Evolutionary conservation across 768 basidiomycete species (phyloP).

Genomic region (Lentinus tigrinus): DNA sequence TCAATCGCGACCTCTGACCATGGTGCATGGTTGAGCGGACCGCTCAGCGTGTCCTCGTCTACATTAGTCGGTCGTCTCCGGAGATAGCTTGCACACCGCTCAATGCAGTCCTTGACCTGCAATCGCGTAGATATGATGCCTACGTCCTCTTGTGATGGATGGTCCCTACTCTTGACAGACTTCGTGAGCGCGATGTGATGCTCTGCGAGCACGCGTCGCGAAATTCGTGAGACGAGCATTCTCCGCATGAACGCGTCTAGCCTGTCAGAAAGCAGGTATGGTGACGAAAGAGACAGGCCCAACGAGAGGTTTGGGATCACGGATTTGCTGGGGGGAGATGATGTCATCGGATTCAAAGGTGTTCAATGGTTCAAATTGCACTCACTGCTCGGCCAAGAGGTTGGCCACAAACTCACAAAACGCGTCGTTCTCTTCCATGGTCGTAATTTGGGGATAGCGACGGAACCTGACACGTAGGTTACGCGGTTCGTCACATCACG

Average conservation of each 20-base stretch:
- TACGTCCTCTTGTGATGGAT: slow-evolving; percentile 41
- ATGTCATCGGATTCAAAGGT: slow-evolving; percentile 4
- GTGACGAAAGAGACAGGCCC: slow-evolving; percentile 82
- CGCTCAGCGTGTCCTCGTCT: slow-evolving; percentile 36
- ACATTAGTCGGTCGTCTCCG: slow-evolving; percentile 44
- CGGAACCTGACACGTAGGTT: slow-evolving; percentile 35
- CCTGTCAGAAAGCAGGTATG: slow-evolving; percentile 71
- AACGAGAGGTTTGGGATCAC: slow-evolving; percentile 82
- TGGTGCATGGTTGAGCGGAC: slow-evolving; percentile 27
- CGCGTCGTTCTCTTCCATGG: slow-evolving; percentile 67
- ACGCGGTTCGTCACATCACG: background rate
- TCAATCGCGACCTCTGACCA: slow-evolving; percentile 73
- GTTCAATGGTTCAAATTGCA: slow-evolving; percentile 10
- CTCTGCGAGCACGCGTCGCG: slow-evolving; percentile 83
- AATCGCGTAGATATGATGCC: slow-evolving; percentile 84
- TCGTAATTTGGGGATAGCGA: slow-evolving; percentile 69
- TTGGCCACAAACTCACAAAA: slow-evolving; percentile 73
- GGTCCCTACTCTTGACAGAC: slow-evolving; percentile 34
- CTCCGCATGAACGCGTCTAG: slow-evolving; percentile 87
- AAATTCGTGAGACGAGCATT: slow-evolving; percentile 90
- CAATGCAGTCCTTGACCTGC: slow-evolving; percentile 66
- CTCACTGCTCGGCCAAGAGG: slow-evolving; percentile 76
- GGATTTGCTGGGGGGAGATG: slow-evolving; percentile 48
- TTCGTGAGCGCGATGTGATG: slow-evolving; percentile 84
- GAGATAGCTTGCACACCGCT: slow-evolving; percentile 63